Evolutionary conservation across 768 basidiomycete species (phyloP), one percentile per base, ranked within the genome.

Genomic region (Hericium alpestre): DNA sequence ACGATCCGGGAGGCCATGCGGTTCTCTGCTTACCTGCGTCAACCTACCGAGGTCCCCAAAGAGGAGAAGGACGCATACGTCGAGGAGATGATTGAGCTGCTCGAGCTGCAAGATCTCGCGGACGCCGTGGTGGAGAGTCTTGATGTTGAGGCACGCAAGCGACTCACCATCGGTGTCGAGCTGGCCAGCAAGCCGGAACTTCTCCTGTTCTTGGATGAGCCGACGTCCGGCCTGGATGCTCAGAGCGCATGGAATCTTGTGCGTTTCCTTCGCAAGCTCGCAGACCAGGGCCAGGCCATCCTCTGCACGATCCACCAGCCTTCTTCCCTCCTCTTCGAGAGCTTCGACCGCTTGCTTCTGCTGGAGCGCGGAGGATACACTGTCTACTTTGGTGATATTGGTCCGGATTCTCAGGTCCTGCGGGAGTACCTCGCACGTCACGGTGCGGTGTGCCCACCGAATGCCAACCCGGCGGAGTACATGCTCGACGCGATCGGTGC

Each of bases 341-440:
- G 83, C 64, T 94, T 96, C 63, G 93, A 87, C 62, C 78, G 83
- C 40, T 70, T 86, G 48, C 67, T 88, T 25, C 72, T 87, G 10
- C 72, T 86, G 15, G 83, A 92, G 64, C 74, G 76, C 15, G 93
- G 93, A 1, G 93, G 93, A 7, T 84, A 90, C 67, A 93, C 90
- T 0, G 89, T 93, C n/a, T 95, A 94, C 76, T 94, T 90, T 65
- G 93, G 92, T 46, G 86, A 89, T 59, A 90, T 94, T 52, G 93
- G 91, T 48, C 67, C 75, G 46, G 86, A 90, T 60, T 87, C 89
- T 3, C 65, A 72, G 1, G 73, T 82, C 38, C 72, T 94, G 51
- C 82, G 80, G 25, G 75, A 82, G 4, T 95, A 95, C 72, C 91
- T 93, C 66, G 80, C 81, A 22, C 74, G 75, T 15, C 72, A 88